phyloP scores from a whole-genome alignment of 805 yeast genomes.

The Nakazawaea populi region DNA sequence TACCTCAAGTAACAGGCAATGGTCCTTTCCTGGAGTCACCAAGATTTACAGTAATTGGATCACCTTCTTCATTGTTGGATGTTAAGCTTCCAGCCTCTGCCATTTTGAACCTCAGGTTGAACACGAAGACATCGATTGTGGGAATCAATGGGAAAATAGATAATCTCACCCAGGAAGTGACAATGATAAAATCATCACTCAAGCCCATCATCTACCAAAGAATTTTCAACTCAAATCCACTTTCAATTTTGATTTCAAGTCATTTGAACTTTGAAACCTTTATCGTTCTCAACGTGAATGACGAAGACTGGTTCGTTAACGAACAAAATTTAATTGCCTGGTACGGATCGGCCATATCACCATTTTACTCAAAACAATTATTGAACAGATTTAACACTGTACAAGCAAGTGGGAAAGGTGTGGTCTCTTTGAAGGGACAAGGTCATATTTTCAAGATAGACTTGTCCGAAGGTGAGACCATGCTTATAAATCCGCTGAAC shows the following conservation, averaged over 20 bases:
- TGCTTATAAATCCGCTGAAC: conserved; percentile 32
- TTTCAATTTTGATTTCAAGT: conserved; percentile 29
- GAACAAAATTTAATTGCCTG: conserved; percentile 37
- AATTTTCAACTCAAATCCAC: conserved; percentile 24
- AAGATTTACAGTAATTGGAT: conserved; percentile 34
- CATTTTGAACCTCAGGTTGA: conserved; percentile 27
- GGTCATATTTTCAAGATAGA: conserved; percentile 33
- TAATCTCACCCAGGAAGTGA: conserved; percentile 23
- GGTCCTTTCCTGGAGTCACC: conserved; percentile 43
- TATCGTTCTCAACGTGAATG: conserved; percentile 24
- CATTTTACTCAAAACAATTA: conserved; percentile 5
- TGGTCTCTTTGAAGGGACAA: conserved; percentile 31
- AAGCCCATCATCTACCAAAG: conserved; percentile 25
- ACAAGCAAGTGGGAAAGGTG: conserved; percentile 31
- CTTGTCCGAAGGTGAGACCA: conserved; percentile 29
- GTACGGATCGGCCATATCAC: conserved; percentile 27
- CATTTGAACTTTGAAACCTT: conserved; percentile 28
- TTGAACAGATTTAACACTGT: conserved; percentile 18
- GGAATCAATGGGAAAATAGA: conserved; percentile 38
- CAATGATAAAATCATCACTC: conserved; percentile 14
- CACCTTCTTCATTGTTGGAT: conserved; percentile 31
- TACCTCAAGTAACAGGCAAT: conserved; percentile 34
- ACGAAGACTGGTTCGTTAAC: conserved; percentile 20
- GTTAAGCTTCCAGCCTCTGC: conserved; percentile 38
- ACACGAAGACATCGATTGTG: conserved; percentile 32